Evolutionary conservation across 768 basidiomycete species (phyloP).

Genomic region (Mycena capillaripes): DNA sequence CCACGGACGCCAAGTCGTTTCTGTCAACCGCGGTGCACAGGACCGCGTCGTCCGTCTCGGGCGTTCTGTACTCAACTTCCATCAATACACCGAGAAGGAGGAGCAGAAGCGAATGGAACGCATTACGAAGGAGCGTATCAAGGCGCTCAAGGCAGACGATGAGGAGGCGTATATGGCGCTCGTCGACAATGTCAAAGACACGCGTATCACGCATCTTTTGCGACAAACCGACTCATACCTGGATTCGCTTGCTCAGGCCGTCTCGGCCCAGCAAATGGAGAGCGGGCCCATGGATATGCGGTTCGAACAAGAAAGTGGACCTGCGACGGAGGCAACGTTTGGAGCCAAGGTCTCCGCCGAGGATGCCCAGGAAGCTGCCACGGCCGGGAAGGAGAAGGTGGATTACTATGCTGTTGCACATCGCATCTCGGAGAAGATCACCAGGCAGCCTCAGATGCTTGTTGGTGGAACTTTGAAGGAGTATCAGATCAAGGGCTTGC

Average conservation of each 20-base stretch:
- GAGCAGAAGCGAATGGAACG: slow-evolving; percentile 98
- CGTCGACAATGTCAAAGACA: slow-evolving; percentile 99
- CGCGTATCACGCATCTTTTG: slow-evolving; percentile 96
- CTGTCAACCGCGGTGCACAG: slow-evolving; percentile 74
- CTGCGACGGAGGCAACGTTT: slow-evolving; percentile 90
- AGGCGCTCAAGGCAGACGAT: slow-evolving; percentile 97
- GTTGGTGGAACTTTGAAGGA: slow-evolving; percentile 93
- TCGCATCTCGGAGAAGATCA: slow-evolving; percentile 88
- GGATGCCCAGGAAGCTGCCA: slow-evolving; percentile 61
- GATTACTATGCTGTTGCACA: slow-evolving; percentile 99
- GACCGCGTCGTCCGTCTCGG: slow-evolving; percentile 82
- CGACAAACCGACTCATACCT: slow-evolving; percentile 95
- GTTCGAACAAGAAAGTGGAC: slow-evolving; percentile 78
- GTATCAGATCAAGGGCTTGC: slow-evolving; percentile 94
- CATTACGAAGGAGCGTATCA: slow-evolving; percentile 96
- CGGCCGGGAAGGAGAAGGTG: slow-evolving; percentile 72
- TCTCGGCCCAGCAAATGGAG: slow-evolving; percentile 92
- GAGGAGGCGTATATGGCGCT: slow-evolving; percentile 99
- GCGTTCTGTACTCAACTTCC: slow-evolving; percentile 85
- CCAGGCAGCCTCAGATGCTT: slow-evolving; percentile 79
- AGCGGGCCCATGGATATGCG: slow-evolving; percentile 57
- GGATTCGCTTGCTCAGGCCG: slow-evolving; percentile 94
- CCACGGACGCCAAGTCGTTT: slow-evolving; percentile 84
- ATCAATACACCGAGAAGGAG: slow-evolving; percentile 94
- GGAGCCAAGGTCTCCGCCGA: slow-evolving; percentile 84